phyloP scores from a whole-genome alignment of 805 yeast genomes.

The Candida tammaniensis region DNA sequence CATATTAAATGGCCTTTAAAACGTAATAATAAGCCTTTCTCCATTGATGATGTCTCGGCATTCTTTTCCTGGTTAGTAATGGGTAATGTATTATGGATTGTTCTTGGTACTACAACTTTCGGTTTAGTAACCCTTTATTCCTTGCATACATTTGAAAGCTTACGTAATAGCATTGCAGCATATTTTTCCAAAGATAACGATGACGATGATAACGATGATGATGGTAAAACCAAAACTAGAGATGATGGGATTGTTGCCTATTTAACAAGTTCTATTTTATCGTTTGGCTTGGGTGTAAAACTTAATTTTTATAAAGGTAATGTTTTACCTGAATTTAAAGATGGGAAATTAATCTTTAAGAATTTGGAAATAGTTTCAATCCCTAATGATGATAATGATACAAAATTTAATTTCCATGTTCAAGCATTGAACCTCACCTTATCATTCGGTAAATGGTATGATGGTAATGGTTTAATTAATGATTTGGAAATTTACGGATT shows the following conservation, averaged over 20 bases:
- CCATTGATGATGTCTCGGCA: conserved; percentile 52
- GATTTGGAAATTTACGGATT: conserved; percentile 49
- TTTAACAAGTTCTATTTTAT: conserved; percentile 33
- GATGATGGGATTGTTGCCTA: conserved; percentile 31
- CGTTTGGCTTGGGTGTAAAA: conserved; percentile 37
- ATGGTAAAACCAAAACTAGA: conserved; percentile 3
- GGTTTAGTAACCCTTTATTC: conserved; percentile 46
- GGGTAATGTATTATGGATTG: conserved; percentile 55
- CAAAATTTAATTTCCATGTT: conserved; percentile 33
- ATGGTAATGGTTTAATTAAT: conserved; percentile 51
- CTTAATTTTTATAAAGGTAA: conserved; percentile 37
- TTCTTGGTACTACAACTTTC: conserved; percentile 58
- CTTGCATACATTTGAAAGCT: conserved; percentile 34
- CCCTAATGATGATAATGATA: conserved; percentile 13
- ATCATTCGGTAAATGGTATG: conserved; percentile 54
- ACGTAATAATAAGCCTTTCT: conserved; percentile 47
- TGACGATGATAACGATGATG: conserved; percentile 1
- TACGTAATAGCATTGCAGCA: conserved; percentile 19
- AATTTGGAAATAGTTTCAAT: conserved; percentile 28
- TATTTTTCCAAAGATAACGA: conserved; percentile 18
- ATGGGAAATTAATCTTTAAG: conserved; percentile 48
- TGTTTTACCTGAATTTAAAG: conserved; percentile 43
- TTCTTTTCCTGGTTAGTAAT: conserved; percentile 55
- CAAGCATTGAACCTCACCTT: conserved; percentile 44
- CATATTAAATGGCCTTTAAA: conserved; percentile 49